These are phyloP conservation scores for Trametes coccinea DNA, from an alignment of 768 basidiomycete species.

Conservation along the genomic window DNA sequence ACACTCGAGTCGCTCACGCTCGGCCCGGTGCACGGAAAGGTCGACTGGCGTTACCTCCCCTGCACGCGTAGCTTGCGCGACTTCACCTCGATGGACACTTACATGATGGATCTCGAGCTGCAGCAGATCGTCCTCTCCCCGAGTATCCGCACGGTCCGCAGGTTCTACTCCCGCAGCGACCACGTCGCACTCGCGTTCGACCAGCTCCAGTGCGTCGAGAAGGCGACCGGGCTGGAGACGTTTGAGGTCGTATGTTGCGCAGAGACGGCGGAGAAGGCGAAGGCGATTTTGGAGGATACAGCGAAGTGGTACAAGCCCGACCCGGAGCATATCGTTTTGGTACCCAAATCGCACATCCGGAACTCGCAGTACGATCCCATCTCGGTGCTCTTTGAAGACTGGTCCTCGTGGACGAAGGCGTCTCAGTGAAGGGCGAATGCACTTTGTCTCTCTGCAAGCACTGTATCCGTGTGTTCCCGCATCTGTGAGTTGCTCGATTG, in stretches of 20 bases:
- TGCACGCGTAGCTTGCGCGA: conserved; percentile 23
- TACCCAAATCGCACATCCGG: neutral
- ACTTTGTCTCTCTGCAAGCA: neutral
- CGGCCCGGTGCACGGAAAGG: conserved; percentile 39
- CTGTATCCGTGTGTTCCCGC: neutral
- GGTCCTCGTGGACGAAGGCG: neutral
- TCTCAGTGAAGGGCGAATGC: neutral
- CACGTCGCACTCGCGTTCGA: conserved; percentile 29
- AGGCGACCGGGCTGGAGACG: conserved; percentile 28
- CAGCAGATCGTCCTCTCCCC: conserved; percentile 34
- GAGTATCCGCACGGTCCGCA: conserved; percentile 31
- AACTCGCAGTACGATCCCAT: neutral
- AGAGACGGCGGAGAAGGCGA: conserved; percentile 2
- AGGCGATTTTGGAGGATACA: neutral
- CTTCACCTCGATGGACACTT: conserved; percentile 38
- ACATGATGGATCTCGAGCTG: conserved; percentile 40
- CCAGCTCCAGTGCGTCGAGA: conserved; percentile 32
- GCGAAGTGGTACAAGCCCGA: conserved; percentile 1
- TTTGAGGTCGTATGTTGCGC: conserved; percentile 32
- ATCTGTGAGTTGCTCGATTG: too few relatives aligned
- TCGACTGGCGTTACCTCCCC: conserved; percentile 30
- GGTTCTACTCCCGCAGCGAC: conserved; percentile 25
- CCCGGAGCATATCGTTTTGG: conserved; percentile 12
- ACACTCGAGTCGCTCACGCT: conserved; percentile 34
- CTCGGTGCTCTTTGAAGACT: neutral